Base-by-base conservation (phyloP, 352 stramenopile species). In the Globisporangium spinosum region DNA sequence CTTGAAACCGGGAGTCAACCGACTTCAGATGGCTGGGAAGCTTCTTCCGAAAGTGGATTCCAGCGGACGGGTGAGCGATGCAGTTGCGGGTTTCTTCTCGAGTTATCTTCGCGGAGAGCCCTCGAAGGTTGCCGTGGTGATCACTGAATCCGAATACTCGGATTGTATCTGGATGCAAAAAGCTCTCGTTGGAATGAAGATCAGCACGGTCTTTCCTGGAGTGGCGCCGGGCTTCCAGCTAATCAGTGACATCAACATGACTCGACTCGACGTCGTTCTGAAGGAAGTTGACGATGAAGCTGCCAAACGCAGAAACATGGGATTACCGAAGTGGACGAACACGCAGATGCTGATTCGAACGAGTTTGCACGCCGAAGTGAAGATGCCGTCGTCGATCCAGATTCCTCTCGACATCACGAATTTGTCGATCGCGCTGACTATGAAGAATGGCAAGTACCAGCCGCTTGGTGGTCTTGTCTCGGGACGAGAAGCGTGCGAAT, bases 331-430 rank as follows among this genome's bases (percentile, higher is more conserved):
- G 15, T 63, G 62, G 25, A 89, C 83, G 1, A 94, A 94, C 66
- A 94, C 85, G 17, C 62, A 74, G 5, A 92, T 94, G 85, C 71
- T 69, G 20, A 79, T 94, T 57, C 78, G 85, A 17, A 91, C 84
- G 3, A 80, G 91, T 54, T 73, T 94, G 58, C 77, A 70, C 45
- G 85, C 83, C 10, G 81, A 74, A 25, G 77, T 94, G 62, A 84
- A 89, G 64, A 92, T 94, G 83, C 85, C 85, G 56, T 20, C 77
- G 23, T 84, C 80, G 2, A 91, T 94, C 43, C 70, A 76, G 4
- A 94, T 94, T 43, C 82, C 85, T 7, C 54, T 94, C 1, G 60
- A 78, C 32, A 90, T 94, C 43, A 76, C 77, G 20, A 90, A 90
- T 47, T 43, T 91, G 12, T 90, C 82, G 10, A 76, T 94, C 32